These are phyloP conservation scores for Penicillium macrosclerotiorum DNA, from an alignment of 495 filamentous ascomycete genomes.

Conservation along the genomic window DNA sequence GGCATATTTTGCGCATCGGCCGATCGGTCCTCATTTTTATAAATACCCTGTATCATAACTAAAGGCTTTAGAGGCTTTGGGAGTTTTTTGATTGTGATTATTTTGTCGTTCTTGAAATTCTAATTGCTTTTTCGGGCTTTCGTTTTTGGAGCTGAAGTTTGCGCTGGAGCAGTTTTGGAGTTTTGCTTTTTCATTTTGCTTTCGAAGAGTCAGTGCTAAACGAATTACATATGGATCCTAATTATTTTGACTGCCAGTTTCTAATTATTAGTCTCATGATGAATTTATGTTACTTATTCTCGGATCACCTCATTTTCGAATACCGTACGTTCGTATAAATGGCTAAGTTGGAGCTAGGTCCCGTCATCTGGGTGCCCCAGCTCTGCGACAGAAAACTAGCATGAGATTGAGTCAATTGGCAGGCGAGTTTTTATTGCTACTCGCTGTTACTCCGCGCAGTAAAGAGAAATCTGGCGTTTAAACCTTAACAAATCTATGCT, in stretches of 20 bases:
- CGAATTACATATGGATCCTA: background rate
- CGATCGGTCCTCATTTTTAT: background rate
- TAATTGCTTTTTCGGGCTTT: background rate
- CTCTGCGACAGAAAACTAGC: no score
- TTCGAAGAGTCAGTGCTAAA: background rate
- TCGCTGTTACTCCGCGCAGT: no score
- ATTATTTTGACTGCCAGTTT: background rate
- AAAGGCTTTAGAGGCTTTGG: conserved; percentile 14
- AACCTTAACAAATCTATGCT: no score
- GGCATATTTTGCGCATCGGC: background rate
- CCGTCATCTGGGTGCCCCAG: no score
- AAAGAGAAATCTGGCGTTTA: no score
- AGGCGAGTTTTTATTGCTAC: no score
- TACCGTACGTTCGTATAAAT: no score
- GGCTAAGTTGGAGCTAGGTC: no score
- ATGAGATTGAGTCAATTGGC: no score
- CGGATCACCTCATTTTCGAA: no score
- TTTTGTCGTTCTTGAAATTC: no score
- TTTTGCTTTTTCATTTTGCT: background rate
- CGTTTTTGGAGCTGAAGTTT: background rate
- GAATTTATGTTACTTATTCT: background rate
- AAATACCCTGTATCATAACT: conserved; percentile 24
- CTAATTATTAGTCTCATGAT: background rate
- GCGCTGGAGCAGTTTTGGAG: conserved; percentile 7
- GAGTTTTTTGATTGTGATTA: no score